phyloP scores from a whole-genome alignment of 2,329 filamentous ascomycete species.

The Colletotrichum godetiae region DNA sequence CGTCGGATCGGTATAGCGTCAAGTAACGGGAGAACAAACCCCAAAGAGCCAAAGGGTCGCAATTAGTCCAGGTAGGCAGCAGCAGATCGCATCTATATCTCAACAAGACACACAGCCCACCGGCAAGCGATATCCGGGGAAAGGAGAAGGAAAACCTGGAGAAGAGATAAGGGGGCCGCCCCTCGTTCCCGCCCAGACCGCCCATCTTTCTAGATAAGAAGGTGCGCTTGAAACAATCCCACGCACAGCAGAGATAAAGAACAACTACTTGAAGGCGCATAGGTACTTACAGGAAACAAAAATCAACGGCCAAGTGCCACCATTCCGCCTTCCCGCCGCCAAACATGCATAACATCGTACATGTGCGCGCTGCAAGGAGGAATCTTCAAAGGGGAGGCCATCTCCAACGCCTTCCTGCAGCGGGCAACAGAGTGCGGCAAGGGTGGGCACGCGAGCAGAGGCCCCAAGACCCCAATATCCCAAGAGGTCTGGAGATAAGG shows the following conservation, averaged over 20 bases:
- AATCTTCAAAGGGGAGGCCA: neutral
- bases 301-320: neutral
- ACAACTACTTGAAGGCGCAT: neutral
- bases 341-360: slow-evolving; percentile 14
- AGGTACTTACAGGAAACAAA: neutral
- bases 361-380: slow-evolving; percentile 1
- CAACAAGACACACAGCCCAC: neutral
- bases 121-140: slow-evolving; percentile 1
- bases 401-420: neutral
- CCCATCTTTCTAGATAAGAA: slow-evolving; percentile 12
- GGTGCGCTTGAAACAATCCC: slow-evolving; percentile 6
- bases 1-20: neutral
- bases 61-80: neutral
- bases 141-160: slow-evolving; percentile 9
- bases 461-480: too few relatives aligned
- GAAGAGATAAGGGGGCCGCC: slow-evolving; percentile 11
- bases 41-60: too few relatives aligned
- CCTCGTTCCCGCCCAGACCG: neutral
- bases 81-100: slow-evolving; percentile 10
- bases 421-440: neutral
- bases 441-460: neutral
- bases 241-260: slow-evolving; percentile 16
- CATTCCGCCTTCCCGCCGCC: neutral
- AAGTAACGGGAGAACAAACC: too few relatives aligned
- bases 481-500: slow-evolving; percentile 2